phyloP scores from a whole-genome alignment of 1,284 basidiomycete genomes.

The Heterobasidion parviporum region DNA sequence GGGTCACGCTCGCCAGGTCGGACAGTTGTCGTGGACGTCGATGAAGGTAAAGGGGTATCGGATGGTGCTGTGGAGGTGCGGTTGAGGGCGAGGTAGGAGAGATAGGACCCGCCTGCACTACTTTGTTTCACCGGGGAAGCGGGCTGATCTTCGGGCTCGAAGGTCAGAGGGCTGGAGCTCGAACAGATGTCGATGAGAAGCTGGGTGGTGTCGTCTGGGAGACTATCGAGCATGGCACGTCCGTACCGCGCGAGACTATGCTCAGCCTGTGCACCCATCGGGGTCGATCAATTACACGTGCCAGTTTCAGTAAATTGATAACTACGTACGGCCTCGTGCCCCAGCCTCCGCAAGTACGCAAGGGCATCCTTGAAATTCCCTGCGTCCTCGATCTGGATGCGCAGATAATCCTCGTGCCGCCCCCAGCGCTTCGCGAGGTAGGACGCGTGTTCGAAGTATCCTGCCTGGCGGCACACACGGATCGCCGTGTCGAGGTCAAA shows the following conservation, averaged over 20 bases:
- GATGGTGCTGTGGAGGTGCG: conserved; percentile 27
- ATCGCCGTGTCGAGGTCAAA: conserved; percentile 98
- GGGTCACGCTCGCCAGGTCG: conserved; percentile 28
- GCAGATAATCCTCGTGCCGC: conserved; percentile 86
- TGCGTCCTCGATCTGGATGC: conserved; percentile 93
- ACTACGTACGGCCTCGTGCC: conserved; percentile 61
- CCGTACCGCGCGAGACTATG: conserved; percentile 81
- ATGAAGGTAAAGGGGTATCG: conserved; percentile 26
- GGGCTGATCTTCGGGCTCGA: conserved; percentile 30
- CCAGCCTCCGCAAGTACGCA: conserved; percentile 71
- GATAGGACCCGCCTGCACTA: conserved; percentile 20
- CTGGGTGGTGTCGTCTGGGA: conserved; percentile 84
- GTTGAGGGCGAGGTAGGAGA: conserved; percentile 62
- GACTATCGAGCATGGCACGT: conserved; percentile 70
- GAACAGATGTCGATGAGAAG: conserved; percentile 91
- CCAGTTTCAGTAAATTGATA: not conserved
- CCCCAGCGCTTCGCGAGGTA: conserved; percentile 92
- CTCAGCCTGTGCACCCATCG: conserved; percentile 47
- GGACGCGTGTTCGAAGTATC: conserved; percentile 91
- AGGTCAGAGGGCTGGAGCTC: conserved; percentile 43
- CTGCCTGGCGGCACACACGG: conserved; percentile 91
- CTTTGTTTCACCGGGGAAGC: conserved; percentile 16
- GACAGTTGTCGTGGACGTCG: conserved; percentile 41
- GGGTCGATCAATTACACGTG: not conserved
- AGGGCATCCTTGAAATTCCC: conserved; percentile 80